phyloP scores from a whole-genome alignment of 176 grass and related monocot genomes.

The Rhynchospora tenuis region DNA sequence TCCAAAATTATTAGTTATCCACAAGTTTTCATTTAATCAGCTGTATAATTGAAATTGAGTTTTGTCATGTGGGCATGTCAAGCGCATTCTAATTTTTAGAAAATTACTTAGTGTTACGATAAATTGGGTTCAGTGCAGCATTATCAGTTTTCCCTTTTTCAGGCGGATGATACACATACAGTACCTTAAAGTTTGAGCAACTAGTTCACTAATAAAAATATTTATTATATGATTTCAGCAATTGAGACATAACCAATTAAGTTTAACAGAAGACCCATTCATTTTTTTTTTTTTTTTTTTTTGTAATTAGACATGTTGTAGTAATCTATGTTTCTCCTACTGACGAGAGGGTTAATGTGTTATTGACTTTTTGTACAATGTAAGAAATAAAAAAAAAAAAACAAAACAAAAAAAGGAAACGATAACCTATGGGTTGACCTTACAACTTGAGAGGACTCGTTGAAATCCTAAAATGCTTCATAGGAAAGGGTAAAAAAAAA shows the following conservation, averaged over 20 bases:
- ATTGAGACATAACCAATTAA: background rate
- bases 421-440: constrained; percentile 15
- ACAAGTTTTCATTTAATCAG: too few relatives aligned
- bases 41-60: too few relatives aligned
- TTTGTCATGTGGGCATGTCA: too few relatives aligned
- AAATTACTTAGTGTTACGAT: background rate
- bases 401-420: background rate
- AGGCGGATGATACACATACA: background rate
- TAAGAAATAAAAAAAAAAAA: background rate
- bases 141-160: background rate
- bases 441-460: background rate
- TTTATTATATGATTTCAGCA: background rate
- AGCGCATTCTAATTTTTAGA: background rate
- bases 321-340: background rate
- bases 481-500: background rate
- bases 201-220: background rate
- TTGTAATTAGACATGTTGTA: background rate
- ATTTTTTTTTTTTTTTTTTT: background rate
- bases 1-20: too few relatives aligned
- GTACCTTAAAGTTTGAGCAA: background rate
- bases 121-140: background rate
- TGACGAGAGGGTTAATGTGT: background rate
- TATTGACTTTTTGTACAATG: background rate
- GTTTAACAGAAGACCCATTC: background rate
- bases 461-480: background rate